Conservation (phyloP, 139 green algal genomes). For the Chlorella sp. region DNA sequence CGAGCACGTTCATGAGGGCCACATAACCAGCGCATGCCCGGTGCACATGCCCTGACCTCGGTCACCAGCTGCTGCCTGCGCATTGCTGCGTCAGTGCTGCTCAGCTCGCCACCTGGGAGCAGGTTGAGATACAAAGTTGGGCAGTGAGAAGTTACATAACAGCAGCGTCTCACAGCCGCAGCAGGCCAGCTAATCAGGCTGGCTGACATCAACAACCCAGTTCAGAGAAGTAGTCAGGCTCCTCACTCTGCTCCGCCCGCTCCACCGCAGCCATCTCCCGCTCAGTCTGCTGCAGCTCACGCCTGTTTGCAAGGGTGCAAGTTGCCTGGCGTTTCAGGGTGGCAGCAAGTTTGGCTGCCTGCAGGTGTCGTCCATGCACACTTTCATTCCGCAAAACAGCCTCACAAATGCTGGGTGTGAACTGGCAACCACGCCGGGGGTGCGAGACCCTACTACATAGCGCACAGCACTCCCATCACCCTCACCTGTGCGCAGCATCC, state of each 20-base stretch:
- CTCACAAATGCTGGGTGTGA: neutral
- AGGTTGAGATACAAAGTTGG: too few species aligned
- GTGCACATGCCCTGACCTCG: too few species aligned
- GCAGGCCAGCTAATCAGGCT: too few species aligned
- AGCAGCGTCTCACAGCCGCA: too few species aligned
- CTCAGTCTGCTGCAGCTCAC: neutral
- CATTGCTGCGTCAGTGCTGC: neutral
- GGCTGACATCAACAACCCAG: too few species aligned
- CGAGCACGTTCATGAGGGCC: too few species aligned
- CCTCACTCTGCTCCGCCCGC: neutral
- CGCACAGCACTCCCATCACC: neutral
- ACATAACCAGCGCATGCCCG: too few species aligned
- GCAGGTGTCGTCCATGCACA: too few species aligned
- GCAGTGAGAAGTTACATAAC: too few species aligned
- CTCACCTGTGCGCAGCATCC: neutral
- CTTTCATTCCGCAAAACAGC: too few species aligned
- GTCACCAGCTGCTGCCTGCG: constrained; percentile 31
- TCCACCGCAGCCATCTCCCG: constrained; percentile 1
- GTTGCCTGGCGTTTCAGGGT: neutral
- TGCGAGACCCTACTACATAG: neutral
- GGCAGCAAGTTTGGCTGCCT: too few species aligned
- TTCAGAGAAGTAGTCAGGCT: neutral
- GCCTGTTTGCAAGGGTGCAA: neutral
- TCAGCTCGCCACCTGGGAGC: neutral
- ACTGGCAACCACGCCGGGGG: too few species aligned